Evolutionary conservation across 1,284 basidiomycete genomes (phyloP).

Genomic region (Ceratobasidium sp.): DNA sequence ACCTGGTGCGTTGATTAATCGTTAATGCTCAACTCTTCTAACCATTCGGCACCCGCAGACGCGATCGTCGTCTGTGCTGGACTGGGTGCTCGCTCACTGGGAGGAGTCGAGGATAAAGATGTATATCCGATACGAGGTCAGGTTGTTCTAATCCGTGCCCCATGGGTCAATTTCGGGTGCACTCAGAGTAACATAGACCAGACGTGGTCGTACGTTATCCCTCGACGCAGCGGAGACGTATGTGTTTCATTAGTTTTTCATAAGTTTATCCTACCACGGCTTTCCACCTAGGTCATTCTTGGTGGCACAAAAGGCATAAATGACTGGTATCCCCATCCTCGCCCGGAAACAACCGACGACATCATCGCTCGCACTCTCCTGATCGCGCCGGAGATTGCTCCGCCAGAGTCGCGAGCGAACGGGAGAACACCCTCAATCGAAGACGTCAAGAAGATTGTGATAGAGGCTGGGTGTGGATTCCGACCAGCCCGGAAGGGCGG

Average conservation of each 20-base stretch:
- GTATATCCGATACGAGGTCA: conserved; percentile 59
- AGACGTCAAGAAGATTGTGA: conserved; percentile 72
- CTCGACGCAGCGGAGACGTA: conserved; percentile 75
- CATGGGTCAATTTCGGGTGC: conserved; percentile 69
- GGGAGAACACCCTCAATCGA: conserved; percentile 68
- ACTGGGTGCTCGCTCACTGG: conserved; percentile 65
- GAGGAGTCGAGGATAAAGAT: conserved; percentile 64
- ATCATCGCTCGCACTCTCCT: conserved; percentile 72
- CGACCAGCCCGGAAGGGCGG: conserved; percentile 65
- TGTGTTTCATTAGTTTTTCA: conserved; percentile 49
- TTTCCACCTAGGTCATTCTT: conserved; percentile 67
- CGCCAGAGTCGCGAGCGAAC: conserved; percentile 62
- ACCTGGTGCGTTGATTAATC: conserved; percentile 52
- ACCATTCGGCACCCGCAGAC: conserved; percentile 72
- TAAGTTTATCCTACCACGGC: neutral
- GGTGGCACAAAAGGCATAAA: conserved; percentile 73
- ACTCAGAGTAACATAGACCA: conserved; percentile 63
- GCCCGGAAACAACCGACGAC: conserved; percentile 62
- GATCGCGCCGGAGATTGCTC: conserved; percentile 76
- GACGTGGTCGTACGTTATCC: conserved; percentile 75
- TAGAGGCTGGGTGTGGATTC: conserved; percentile 75
- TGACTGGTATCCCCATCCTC: conserved; percentile 74
- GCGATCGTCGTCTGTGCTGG: conserved; percentile 60
- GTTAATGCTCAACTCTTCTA: conserved; percentile 58
- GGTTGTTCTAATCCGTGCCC: conserved; percentile 31